phyloP scores from a whole-genome alignment of 805 yeast species.

The Barnettozyma siamensis region DNA sequence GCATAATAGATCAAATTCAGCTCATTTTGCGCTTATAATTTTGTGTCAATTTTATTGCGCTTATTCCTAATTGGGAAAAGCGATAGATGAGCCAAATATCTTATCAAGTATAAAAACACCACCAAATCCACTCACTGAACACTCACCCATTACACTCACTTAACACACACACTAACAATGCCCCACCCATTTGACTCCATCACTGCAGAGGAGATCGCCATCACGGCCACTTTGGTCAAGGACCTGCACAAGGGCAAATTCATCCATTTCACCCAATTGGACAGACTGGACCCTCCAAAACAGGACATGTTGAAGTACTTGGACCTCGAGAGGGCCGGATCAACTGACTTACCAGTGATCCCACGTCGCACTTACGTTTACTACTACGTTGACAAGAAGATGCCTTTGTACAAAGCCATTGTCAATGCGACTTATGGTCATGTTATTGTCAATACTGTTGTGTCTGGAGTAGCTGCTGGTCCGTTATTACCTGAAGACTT shows the following conservation, averaged over 20 bases:
- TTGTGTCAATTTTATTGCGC: background rate
- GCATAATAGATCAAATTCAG: no score
- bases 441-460: conserved; percentile 47
- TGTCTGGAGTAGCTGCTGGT: conserved; percentile 61
- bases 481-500: conserved; percentile 68
- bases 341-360: conserved; percentile 41
- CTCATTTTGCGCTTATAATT: no score
- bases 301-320: conserved; percentile 59
- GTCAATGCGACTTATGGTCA: conserved; percentile 60
- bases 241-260: conserved; percentile 47
- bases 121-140: background rate
- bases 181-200: conserved; percentile 56
- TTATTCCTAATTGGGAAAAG: background rate
- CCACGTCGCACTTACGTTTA: conserved; percentile 65
- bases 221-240: conserved; percentile 55
- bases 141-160: background rate
- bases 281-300: conserved; percentile 76
- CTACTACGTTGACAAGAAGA: conserved; percentile 50
- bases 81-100: background rate
- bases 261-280: conserved; percentile 62
- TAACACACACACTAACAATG: conserved; percentile 6
- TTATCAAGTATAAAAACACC: background rate
- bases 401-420: conserved; percentile 63
- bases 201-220: conserved; percentile 51
- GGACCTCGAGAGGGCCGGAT: conserved; percentile 59